Base-by-base conservation (phyloP, 2,329 filamentous ascomycete genomes). In the Fusarium praegraminearum region DNA sequence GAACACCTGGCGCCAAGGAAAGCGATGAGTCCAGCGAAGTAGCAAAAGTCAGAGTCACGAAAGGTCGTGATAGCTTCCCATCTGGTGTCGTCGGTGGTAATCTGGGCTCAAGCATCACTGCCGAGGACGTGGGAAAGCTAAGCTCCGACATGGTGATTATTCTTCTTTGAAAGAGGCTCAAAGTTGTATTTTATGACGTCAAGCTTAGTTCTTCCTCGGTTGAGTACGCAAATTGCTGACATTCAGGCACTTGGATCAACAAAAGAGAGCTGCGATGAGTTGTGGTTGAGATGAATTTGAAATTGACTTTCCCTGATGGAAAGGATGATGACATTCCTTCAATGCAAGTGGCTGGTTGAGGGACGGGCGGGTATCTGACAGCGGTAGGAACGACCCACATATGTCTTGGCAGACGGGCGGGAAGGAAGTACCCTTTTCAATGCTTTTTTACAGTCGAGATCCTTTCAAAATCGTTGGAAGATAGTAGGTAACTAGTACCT, bases 11-110 rank as follows among this genome's bases (percentile, higher is more conserved):
- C 0, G 90, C 85, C 30, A 95, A 85, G 3, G 94, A 88, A 52
- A 97, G 85, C 56, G 90, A 88, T 41, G 91, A 91, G 81, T 98
- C 95, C 71, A 99, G 90, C 6, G 94, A 98, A 9, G 91, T 91
- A 24, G 96, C 95, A 79, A 94, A 98, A 15, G 95, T 98, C 41
- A 98, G 85, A 3, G 94, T 98, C 51, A 93, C 86, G 76, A 86
- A 87, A 13, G 83, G 83, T 12, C 77, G 73, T 3, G 40, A 30
- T 7, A 30, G 33, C 13, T 62, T 41, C 10, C 60, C 30, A 30
- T 54, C 24, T 3, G 46, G 32, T 3, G 59, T 16, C 32, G 28
- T 28, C 10, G 60, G 62, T 1, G 81, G 80, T 9, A 82, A 74
- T 22, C 78, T 78, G 33, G 75, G 60, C 53, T 80, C 76, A 4